These are phyloP conservation scores for Penicillium longicatenatum DNA, from an alignment of 495 filamentous ascomycete genomes.

Conservation along the genomic window DNA sequence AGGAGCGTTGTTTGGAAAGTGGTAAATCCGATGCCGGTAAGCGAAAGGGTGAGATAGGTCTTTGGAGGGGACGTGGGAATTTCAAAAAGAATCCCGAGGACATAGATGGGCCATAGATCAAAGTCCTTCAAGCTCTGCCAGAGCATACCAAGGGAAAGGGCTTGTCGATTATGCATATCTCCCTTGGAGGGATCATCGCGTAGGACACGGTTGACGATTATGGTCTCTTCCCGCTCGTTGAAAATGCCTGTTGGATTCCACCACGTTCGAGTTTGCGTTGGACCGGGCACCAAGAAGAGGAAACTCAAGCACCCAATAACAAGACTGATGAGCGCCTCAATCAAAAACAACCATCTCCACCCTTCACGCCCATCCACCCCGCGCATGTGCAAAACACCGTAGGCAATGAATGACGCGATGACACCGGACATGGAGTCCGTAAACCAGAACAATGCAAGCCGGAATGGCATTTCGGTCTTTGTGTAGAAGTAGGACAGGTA, in stretches of 20 bases:
- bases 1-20: constrained; percentile 69
- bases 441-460: constrained; percentile 65
- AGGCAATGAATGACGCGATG: constrained; percentile 47
- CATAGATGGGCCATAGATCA: constrained; percentile 55
- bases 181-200: constrained; percentile 60
- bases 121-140: constrained; percentile 42
- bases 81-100: constrained; percentile 50
- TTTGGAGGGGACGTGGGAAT: constrained; percentile 51
- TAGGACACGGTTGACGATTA: constrained; percentile 71
- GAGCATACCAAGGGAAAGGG: constrained; percentile 43
- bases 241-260: constrained; percentile 71
- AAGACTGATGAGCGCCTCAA: constrained; percentile 55
- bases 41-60: constrained; percentile 63
- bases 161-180: constrained; percentile 58
- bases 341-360: constrained; percentile 51
- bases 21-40: constrained; percentile 60
- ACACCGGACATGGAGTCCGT: constrained; percentile 53
- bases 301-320: constrained; percentile 55
- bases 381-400: constrained; percentile 48
- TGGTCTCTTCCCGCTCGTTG: constrained; percentile 61
- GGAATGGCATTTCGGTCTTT: constrained; percentile 60
- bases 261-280: constrained; percentile 59
- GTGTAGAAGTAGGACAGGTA: constrained; percentile 74
- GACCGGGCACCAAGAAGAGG: constrained; percentile 52
- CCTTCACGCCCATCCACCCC: constrained; percentile 33